Evolutionary conservation across 768 basidiomycete genomes (phyloP).

Genomic region (Amanita thiersii): DNA sequence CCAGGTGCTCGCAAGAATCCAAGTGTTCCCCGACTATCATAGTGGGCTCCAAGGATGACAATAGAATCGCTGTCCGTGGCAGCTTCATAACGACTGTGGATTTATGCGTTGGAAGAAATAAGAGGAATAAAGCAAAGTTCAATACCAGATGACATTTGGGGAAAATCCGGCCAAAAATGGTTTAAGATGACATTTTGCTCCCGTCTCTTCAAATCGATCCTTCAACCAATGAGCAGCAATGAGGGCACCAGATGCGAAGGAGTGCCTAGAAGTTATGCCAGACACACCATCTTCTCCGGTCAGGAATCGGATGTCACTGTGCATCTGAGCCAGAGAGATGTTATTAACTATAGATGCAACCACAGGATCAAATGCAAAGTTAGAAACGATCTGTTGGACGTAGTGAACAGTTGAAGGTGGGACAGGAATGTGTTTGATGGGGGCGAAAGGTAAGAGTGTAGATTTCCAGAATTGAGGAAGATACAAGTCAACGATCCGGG

Average conservation of each 20-base stretch:
- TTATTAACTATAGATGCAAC: conserved; percentile 63
- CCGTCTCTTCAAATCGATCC: conserved; percentile 60
- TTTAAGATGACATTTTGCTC: conserved; percentile 63
- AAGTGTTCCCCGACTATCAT: conserved; percentile 87
- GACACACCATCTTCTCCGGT: conserved; percentile 78
- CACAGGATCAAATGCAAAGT: conserved; percentile 59
- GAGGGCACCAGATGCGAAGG: conserved; percentile 60
- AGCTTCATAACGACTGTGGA: conserved; percentile 47
- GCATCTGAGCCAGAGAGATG: conserved; percentile 59
- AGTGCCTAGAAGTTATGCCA: conserved; percentile 72
- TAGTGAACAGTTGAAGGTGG: conserved; percentile 43
- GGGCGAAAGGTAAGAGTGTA: conserved; percentile 44
- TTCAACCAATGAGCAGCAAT: conserved; percentile 73
- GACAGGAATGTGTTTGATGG: conserved; percentile 47
- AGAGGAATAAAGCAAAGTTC: conserved; percentile 4
- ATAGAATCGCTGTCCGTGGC: conserved; percentile 49
- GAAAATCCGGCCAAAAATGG: conserved; percentile 67
- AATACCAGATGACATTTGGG: conserved; percentile 84
- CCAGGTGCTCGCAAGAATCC: conserved; percentile 61
- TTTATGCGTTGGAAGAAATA: conserved; percentile 1
- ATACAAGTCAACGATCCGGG: conserved; percentile 43
- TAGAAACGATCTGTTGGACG: conserved; percentile 47
- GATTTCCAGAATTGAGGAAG: conserved; percentile 75
- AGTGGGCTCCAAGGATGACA: conserved; percentile 79
- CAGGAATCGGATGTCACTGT: conserved; percentile 68